Conservation (phyloP, 768 basidiomycete genomes). For the Trametes cubensis region DNA sequence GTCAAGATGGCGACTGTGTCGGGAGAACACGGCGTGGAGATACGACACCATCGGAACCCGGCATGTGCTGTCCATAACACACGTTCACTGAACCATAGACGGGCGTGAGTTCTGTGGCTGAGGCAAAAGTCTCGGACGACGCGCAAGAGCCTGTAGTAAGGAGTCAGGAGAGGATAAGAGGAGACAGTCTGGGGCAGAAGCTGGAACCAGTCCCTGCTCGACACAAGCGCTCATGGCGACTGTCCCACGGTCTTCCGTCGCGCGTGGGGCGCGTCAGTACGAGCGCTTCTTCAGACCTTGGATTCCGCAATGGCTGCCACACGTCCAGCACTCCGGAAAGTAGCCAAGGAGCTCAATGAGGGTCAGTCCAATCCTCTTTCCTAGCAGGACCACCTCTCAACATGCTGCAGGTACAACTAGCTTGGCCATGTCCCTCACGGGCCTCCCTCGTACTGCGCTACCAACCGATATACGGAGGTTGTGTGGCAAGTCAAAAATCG, state of each 20-base stretch:
- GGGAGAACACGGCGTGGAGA: background rate
- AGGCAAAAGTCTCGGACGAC: no score
- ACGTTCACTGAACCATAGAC: no score
- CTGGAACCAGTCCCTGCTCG: no score
- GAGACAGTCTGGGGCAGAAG: no score
- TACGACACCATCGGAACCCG: background rate
- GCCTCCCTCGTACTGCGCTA: constrained; percentile 53
- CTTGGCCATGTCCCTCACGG: background rate
- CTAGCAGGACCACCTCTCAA: background rate
- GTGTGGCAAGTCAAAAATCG: constrained; percentile 38
- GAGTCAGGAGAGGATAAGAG: no score
- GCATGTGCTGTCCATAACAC: background rate
- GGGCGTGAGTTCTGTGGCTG: no score
- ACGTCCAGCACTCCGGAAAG: constrained; percentile 1
- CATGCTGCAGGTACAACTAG: background rate
- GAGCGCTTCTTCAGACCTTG: background rate
- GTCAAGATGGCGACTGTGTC: background rate
- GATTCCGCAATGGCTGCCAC: constrained; percentile 12
- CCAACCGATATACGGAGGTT: constrained; percentile 53
- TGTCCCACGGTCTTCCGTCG: background rate
- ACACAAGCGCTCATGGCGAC: no score
- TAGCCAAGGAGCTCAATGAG: background rate
- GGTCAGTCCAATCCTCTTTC: background rate
- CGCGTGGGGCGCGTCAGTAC: background rate
- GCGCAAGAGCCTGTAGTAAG: no score